Percentiles rank a stretch among this genome's conserved stretches.
Conservation (phyloP, 208 protist species). For the Leishmania tropica region DNA sequence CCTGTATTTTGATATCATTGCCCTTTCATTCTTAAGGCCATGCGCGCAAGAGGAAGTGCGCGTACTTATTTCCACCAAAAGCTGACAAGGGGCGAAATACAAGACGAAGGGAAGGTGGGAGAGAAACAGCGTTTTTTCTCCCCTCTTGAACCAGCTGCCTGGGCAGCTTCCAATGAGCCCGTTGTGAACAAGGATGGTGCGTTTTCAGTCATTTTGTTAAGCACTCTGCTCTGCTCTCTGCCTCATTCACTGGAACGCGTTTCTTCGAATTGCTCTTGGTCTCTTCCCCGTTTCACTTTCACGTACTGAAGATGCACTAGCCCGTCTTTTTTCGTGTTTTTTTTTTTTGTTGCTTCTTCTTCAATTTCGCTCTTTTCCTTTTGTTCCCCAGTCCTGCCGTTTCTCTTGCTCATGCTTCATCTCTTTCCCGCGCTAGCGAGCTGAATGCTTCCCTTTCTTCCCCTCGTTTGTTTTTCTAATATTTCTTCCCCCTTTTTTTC, state of each 20-base stretch:
- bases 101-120: background rate
- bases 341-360: background rate
- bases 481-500: background rate
- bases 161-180: background rate
- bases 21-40: background rate
- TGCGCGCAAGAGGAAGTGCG: background rate
- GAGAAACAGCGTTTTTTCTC: background rate
- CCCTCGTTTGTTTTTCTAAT: background rate
- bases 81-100: background rate
- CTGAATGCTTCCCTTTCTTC: background rate
- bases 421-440: conserved; percentile 3
- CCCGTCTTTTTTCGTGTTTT: conserved; percentile 8
- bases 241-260: background rate
- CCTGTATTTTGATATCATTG: background rate
- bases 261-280: background rate
- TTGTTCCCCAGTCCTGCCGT: conserved; percentile 5
- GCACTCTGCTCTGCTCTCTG: background rate
- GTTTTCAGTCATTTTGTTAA: background rate
- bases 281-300: background rate
- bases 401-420: conserved; percentile 4
- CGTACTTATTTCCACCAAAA: background rate
- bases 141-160: background rate
- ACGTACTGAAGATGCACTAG: background rate
- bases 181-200: background rate
- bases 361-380: conserved; percentile 8